Evolutionary conservation across 495 filamentous ascomycete species (phyloP), one percentile per base, ranked within the genome.

Genomic region (Copromyces sp.): DNA sequence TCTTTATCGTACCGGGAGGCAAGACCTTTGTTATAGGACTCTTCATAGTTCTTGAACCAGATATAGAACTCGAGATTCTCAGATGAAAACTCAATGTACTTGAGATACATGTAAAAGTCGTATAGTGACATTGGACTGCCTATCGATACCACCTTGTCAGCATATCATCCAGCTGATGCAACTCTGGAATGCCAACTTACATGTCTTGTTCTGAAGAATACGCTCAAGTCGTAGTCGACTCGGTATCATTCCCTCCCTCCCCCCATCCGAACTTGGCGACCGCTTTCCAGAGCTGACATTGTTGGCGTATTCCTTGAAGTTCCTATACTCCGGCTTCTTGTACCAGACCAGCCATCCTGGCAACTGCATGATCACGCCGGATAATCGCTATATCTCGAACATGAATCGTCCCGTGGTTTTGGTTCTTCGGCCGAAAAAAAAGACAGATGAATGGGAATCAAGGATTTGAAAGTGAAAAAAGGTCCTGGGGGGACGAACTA

Each of bases 41-140:
- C 70, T 71, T 84, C 81, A 44, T 82, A 84, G 77, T 82, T 83
- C 73, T 81, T 82, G 78, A 77, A 83, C 91, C 91, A 93, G 38
- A 92, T 88, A 77, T 93, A 93, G 53, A 92, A 91, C 77, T 93
- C 90, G 71, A 94, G 86, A 53, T 82, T 82, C 74, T 82, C 80
- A 17, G 78, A 72, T 41, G 80, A 82, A 73, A 75, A 79, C 74
- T 82, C 80, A 42, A 82, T 81, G 77, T 82, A 77, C 74, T 81
- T 81, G n/a, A 82, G 77, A 69, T 82, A 82, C 80, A 82, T 82
- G 74, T 81, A 82, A 44, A 82, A 82, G 78, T 82, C 80, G 73
- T 81, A 82, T 39, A 82, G 69, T 16, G 78, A 80, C 80, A 82
- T 82, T n/a, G 80, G 80, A 40, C 78, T 80, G 59, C 79, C 79